phyloP scores from a whole-genome alignment of 257 asterid species.

The Solanum virginianum region DNA sequence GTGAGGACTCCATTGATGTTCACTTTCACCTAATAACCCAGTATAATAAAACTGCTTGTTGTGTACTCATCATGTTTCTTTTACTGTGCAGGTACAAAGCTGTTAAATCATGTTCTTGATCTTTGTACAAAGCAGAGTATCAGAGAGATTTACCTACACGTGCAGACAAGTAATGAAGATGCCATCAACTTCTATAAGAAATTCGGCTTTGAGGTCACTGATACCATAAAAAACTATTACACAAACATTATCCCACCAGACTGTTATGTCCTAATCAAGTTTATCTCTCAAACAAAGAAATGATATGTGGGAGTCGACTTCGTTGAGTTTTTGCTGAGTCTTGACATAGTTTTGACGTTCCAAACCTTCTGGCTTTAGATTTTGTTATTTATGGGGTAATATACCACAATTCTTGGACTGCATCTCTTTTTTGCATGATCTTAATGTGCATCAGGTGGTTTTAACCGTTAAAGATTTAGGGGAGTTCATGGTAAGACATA shows the following conservation, averaged over 20 bases:
- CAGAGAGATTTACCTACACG: conserved; percentile 82
- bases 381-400: background rate
- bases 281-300: conserved; percentile 43
- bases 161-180: conserved; percentile 87
- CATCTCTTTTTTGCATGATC: background rate
- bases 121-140: conserved; percentile 68
- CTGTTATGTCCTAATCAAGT: conserved; percentile 73
- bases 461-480: background rate
- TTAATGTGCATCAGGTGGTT: background rate
- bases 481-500: background rate
- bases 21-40: background rate
- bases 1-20: background rate
- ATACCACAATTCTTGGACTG: background rate
- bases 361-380: background rate
- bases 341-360: background rate
- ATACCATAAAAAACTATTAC: conserved; percentile 73
- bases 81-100: conserved; percentile 47
- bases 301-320: conserved; percentile 7
- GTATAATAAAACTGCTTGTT: background rate
- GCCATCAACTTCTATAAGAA: conserved; percentile 90
- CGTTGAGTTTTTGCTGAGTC: background rate
- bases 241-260: conserved; percentile 84
- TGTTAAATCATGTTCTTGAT: conserved; percentile 75
- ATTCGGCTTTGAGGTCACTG: conserved; percentile 81
- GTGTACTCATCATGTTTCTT: background rate